Evolutionary conservation across 768 basidiomycete genomes (phyloP).

Genomic region (Kwoniella europaea): DNA sequence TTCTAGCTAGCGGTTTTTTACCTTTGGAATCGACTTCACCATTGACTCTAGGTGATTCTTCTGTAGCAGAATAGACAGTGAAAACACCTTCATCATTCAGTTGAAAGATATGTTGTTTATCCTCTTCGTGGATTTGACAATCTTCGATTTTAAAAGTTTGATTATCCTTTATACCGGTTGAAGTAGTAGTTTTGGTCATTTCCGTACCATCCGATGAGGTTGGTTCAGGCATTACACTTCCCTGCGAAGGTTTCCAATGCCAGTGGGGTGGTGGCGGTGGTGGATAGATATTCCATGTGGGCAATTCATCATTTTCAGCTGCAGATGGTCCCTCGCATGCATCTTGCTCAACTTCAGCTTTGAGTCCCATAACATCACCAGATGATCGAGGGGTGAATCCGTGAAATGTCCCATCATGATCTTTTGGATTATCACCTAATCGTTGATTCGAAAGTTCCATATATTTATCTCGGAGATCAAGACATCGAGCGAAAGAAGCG

Average conservation of each 20-base stretch:
- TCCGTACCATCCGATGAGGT: slow-evolving; percentile 15
- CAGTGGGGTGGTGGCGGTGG: slow-evolving; percentile 93
- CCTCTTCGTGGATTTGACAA: slow-evolving; percentile 70
- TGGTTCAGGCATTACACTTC: slow-evolving; percentile 28
- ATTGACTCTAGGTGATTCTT: slow-evolving; percentile 14
- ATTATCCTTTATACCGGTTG: slow-evolving; percentile 9
- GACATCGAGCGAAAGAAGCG: slow-evolving; percentile 75
- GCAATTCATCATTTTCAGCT: slow-evolving; percentile 46
- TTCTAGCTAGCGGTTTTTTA: slow-evolving; percentile 28
- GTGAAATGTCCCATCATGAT: slow-evolving; percentile 79
- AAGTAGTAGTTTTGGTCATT: slow-evolving; percentile 33
- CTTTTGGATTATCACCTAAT: slow-evolving; percentile 90
- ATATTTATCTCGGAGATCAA: slow-evolving; percentile 94
- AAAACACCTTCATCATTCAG: slow-evolving; percentile 89
- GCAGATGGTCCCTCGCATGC: slow-evolving; percentile 32
- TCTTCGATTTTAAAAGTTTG: slow-evolving; percentile 68
- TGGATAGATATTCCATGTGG: slow-evolving; percentile 88
- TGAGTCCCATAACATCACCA: slow-evolving; percentile 71
- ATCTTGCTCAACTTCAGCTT: slow-evolving; percentile 65
- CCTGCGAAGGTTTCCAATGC: slow-evolving; percentile 69
- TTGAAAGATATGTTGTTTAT: slow-evolving; percentile 64
- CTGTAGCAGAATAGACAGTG: slow-evolving; percentile 69
- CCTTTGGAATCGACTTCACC: slow-evolving; percentile 18
- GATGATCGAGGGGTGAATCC: slow-evolving; percentile 67
- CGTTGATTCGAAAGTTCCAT: slow-evolving; percentile 83